A percentile compares a stretch with the other conserved stretches of the same genome.
These are phyloP conservation scores for Eremomyces bilateralis DNA, from an alignment of 495 filamentous ascomycete species.

Conservation along the genomic window DNA sequence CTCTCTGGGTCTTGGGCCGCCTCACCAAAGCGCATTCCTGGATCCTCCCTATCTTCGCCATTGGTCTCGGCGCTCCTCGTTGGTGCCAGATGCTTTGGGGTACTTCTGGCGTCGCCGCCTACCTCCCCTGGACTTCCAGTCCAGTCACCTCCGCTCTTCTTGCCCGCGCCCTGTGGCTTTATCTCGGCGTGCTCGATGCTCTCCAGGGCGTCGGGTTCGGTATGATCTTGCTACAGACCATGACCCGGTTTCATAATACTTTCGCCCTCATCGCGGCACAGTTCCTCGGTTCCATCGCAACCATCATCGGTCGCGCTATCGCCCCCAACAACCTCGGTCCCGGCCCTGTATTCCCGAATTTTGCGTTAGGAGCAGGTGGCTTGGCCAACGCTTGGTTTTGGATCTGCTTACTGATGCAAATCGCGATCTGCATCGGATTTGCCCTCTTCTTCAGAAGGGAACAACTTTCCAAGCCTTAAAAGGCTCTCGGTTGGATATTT, in stretches of 20 bases:
- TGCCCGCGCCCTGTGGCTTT: conserved; percentile 37
- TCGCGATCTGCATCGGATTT: conserved; percentile 42
- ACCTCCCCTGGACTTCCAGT: conserved; percentile 34
- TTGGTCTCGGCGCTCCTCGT: conserved; percentile 38
- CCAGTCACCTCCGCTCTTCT: conserved; percentile 28
- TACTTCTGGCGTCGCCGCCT: conserved; percentile 31
- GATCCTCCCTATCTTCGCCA: conserved; percentile 44
- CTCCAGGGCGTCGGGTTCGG: conserved; percentile 40
- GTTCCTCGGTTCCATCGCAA: conserved; percentile 30
- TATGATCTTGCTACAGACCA: conserved; percentile 40
- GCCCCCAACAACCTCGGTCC: conserved; percentile 37
- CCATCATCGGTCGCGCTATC: conserved; percentile 33
- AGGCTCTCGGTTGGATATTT: neutral
- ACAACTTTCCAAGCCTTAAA: conserved; percentile 40
- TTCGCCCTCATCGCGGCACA: conserved; percentile 34
- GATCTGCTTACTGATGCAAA: conserved; percentile 37
- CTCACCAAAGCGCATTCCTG: conserved; percentile 34
- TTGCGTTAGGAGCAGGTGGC: conserved; percentile 26
- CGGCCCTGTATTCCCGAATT: conserved; percentile 40
- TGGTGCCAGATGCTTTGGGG: conserved; percentile 49
- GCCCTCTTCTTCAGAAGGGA: conserved; percentile 52
- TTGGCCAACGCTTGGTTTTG: conserved; percentile 42
- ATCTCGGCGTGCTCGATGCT: conserved; percentile 40
- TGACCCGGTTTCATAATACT: conserved; percentile 36
- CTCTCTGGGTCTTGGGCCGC: conserved; percentile 26